Evolutionary conservation across 2,329 filamentous ascomycete species (phyloP), one percentile per base, ranked within the genome.

Genomic region (Xylaria sp.): DNA sequence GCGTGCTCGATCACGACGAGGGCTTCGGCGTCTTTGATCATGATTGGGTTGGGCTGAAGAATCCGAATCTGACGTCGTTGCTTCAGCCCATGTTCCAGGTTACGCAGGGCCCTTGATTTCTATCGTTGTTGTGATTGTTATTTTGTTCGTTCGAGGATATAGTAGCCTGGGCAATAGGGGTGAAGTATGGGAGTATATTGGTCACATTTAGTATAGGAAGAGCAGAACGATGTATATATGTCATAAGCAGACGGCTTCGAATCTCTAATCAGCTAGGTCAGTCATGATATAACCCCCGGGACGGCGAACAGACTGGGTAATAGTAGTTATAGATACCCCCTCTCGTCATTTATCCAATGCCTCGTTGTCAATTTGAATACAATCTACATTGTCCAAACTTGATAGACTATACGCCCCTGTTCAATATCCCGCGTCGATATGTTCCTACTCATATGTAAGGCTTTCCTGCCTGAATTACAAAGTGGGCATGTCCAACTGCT

Each of bases 1-100:
- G 83, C 33, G 77, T 73, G 9, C 77, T 86, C 18, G 84, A 88
- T 70, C 80, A 80, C 51, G 85, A 89, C 36, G 86, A 89, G 80
- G 79, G 79, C 0, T 89, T 82, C 81, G 88, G 86, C 0, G 75
- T 85, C 18, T 65, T 88, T 66, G 81, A 86, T 63, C 77, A 79
- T 23, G 73, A 83, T 9, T 85, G 83, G 83, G 77, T 68, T 9
- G 80, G 72, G 5, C 78, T 82, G 78, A 78, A 83, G 68, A 85
- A 82, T 62, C 65, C 71, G 18, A 74, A 73, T 15, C 63, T 82
- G 66, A 51, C 68, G 3, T 10, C 60, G 2, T 52, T 71, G 2
- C 71, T 84, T 55, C 78, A 75, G 55, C 72, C 75, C 9, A 77
- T 84, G 79, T 82, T 82, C 71, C 71, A 81, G 51, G 76, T 80